Evolutionary conservation across 805 yeast species (phyloP).

Genomic region (Candida silvicultrix): DNA sequence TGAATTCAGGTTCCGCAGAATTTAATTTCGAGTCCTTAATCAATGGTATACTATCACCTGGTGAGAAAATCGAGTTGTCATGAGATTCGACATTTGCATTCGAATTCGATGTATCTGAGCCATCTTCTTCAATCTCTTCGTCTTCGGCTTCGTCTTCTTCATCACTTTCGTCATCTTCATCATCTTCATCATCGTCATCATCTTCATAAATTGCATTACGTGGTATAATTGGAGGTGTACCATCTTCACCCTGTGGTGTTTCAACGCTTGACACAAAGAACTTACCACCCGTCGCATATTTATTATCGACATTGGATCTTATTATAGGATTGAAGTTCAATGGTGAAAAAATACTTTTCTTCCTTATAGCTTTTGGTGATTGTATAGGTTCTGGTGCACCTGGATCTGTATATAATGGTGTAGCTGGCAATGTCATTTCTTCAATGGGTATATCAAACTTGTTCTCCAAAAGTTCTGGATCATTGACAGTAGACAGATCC

Average conservation of each 20-base stretch:
- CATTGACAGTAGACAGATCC: slow-evolving; percentile 3
- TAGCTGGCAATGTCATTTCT: slow-evolving; percentile 47
- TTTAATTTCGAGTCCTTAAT: neutral
- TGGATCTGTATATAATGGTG: slow-evolving; percentile 65
- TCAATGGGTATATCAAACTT: slow-evolving; percentile 48
- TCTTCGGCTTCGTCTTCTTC: slow-evolving; percentile 5
- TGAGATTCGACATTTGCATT: neutral
- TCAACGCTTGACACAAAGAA: slow-evolving; percentile 49
- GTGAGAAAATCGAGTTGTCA: neutral
- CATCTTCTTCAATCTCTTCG: slow-evolving; percentile 1
- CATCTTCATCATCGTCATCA: slow-evolving; percentile 10
- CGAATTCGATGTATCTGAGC: neutral
- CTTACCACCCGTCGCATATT: slow-evolving; percentile 87
- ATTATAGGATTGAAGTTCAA: slow-evolving; percentile 76
- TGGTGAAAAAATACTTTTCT: slow-evolving; percentile 73
- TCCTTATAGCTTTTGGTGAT: slow-evolving; percentile 35
- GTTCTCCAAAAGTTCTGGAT: slow-evolving; percentile 6
- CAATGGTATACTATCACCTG: neutral
- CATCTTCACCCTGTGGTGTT: slow-evolving; percentile 17
- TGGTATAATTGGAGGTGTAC: slow-evolving; percentile 8
- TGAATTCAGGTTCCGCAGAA: slow-evolving; percentile 10
- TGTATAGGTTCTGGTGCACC: slow-evolving; percentile 74
- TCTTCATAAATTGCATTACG: slow-evolving; percentile 11
- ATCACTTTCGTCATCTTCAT: slow-evolving; percentile 8
- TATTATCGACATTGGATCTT: slow-evolving; percentile 70